Percentiles rank a stretch among this genome's conserved stretches.
Evolutionary conservation across 176 grass and related monocot genomes (phyloP).

Genomic region (Elaeis guineensis): DNA sequence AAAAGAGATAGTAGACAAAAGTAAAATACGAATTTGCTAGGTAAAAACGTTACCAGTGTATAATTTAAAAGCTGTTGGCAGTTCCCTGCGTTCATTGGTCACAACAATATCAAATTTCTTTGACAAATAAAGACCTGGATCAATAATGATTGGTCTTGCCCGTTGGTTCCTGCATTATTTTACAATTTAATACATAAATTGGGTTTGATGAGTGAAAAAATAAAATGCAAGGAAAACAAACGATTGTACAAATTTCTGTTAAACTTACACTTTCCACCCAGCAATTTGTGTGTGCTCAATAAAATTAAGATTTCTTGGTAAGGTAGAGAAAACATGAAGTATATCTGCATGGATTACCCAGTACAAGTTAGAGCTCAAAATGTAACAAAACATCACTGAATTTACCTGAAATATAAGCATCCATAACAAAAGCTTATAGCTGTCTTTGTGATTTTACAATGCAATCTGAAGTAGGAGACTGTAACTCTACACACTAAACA

Average conservation of each 20-base stretch:
- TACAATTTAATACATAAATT: conserved; percentile 1
- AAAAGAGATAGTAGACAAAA: background rate
- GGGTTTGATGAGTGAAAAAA: conserved; percentile 7
- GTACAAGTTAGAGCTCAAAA: background rate
- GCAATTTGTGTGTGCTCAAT: conserved; percentile 84
- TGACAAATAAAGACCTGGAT: conserved; percentile 87
- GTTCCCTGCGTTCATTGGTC: conserved; percentile 61
- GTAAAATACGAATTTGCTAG: background rate
- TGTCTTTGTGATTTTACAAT: too few relatives aligned
- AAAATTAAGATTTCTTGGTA: conserved; percentile 98
- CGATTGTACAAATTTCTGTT: background rate
- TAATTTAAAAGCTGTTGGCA: conserved; percentile 90
- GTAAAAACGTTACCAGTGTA: conserved; percentile 52
- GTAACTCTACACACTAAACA: too few relatives aligned
- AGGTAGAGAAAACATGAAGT: conserved; percentile 87
- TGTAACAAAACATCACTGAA: too few relatives aligned
- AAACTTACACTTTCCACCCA: conserved; percentile 90
- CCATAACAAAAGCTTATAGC: too few relatives aligned
- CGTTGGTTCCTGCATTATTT: conserved; percentile 49
- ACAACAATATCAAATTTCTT: conserved; percentile 81
- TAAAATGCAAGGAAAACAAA: background rate
- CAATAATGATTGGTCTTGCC: conserved; percentile 76
- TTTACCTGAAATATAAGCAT: too few relatives aligned
- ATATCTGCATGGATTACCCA: conserved; percentile 60
- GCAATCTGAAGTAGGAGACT: too few relatives aligned